Conservation (phyloP, 441 rosid genomes). For the Adansonia madagascariensis region DNA sequence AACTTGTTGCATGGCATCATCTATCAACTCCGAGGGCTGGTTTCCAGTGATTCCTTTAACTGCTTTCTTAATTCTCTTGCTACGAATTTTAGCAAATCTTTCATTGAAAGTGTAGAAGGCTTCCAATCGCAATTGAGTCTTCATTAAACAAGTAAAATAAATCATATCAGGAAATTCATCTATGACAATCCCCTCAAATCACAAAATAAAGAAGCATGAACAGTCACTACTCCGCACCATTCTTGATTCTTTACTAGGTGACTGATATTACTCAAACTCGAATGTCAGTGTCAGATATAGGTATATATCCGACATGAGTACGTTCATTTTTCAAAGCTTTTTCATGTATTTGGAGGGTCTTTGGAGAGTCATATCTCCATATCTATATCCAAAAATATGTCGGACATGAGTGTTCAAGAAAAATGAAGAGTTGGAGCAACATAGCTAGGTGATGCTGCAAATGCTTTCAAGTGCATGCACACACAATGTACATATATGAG, state of each 20-base stretch:
- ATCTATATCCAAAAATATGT: too few species aligned
- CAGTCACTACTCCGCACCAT: neutral
- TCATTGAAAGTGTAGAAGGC: constrained; percentile 96
- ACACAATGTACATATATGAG: neutral
- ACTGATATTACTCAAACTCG: too few species aligned
- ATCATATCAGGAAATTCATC: constrained; percentile 31
- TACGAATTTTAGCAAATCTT: constrained; percentile 93
- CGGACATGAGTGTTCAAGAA: too few species aligned
- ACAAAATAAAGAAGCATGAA: constrained; percentile 1
- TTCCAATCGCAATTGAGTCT: constrained; percentile 96
- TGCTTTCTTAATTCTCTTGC: constrained; percentile 86
- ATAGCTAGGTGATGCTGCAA: neutral
- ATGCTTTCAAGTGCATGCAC: constrained; percentile 2
- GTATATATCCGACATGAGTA: too few species aligned
- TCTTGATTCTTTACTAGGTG: constrained; percentile 1
- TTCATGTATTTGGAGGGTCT: too few species aligned
- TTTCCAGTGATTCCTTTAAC: constrained; percentile 84
- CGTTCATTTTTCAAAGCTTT: too few species aligned
- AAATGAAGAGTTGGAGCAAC: too few species aligned
- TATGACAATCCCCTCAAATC: constrained; percentile 1
- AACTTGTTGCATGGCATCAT: constrained; percentile 45
- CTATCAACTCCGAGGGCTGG: constrained; percentile 46
- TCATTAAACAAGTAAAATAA: constrained; percentile 32
- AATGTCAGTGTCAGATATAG: too few species aligned
- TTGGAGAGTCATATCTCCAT: too few species aligned